phyloP scores from a whole-genome alignment of 2,329 filamentous ascomycete species.

The Penicillium sp. region DNA sequence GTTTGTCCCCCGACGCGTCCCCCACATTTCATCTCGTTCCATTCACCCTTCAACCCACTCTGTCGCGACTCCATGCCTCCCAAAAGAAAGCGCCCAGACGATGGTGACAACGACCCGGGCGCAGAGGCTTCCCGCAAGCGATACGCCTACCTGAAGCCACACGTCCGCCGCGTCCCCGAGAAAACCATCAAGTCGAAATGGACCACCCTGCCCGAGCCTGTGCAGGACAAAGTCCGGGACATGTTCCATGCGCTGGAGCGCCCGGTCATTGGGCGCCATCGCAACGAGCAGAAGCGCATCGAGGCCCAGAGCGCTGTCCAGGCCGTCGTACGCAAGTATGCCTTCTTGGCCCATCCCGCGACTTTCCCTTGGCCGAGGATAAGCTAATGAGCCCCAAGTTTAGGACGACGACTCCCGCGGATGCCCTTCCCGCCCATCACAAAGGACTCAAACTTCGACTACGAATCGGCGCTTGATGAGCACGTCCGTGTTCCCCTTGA shows the following conservation, averaged over 20 bases:
- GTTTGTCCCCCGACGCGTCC: slow-evolving; percentile 22
- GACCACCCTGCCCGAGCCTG: slow-evolving; percentile 43
- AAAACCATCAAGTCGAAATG: slow-evolving; percentile 47
- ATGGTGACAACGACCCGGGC: slow-evolving; percentile 20
- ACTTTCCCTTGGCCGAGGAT: no score
- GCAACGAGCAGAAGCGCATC: slow-evolving; percentile 43
- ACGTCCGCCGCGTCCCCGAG: slow-evolving; percentile 43
- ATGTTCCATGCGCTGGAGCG: slow-evolving; percentile 44
- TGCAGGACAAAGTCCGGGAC: slow-evolving; percentile 43
- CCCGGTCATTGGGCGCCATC: slow-evolving; percentile 44
- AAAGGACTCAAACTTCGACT: slow-evolving; percentile 45
- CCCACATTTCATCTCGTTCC: slow-evolving; percentile 2
- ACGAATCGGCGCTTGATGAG: slow-evolving; percentile 44
- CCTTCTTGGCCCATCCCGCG: no score
- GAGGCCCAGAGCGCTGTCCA: slow-evolving; percentile 43
- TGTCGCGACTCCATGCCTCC: slow-evolving; percentile 23
- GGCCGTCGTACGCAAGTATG: slow-evolving; percentile 44
- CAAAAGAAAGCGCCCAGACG: slow-evolving; percentile 30
- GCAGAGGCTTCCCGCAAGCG: slow-evolving; percentile 24
- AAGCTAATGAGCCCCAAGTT: slow-evolving; percentile 22
- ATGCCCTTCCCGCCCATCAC: slow-evolving; percentile 48
- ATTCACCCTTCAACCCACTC: slow-evolving; percentile 7
- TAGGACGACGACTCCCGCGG: slow-evolving; percentile 42
- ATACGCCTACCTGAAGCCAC: slow-evolving; percentile 42
- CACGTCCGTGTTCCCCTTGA: slow-evolving; percentile 32